Conservation (phyloP, 306 rosid genomes). For the Quercus ilex region DNA sequence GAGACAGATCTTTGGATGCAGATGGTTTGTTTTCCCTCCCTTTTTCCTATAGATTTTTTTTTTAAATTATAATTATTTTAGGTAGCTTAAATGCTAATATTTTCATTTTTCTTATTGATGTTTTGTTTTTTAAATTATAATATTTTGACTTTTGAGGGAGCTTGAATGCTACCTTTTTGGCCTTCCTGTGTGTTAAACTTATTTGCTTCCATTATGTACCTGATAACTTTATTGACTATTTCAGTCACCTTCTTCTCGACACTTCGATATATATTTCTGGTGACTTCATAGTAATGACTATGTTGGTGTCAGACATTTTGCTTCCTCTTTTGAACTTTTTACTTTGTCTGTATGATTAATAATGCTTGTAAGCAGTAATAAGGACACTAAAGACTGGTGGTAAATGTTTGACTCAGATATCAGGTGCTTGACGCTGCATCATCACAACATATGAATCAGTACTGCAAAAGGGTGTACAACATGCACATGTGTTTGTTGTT, state of each 20-base stretch:
- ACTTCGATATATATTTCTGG: not conserved
- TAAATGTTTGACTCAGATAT: not conserved
- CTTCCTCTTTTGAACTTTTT: not conserved
- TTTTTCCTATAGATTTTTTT: not conserved
- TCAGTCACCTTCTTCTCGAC: not conserved
- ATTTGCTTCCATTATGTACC: not conserved
- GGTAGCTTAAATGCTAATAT: not conserved
- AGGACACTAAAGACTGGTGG: not conserved
- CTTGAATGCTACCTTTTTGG: not conserved
- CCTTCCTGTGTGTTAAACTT: not conserved
- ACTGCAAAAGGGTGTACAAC: not conserved
- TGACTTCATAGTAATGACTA: not conserved
- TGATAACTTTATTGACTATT: not conserved
- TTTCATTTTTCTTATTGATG: not conserved
- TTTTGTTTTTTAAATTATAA: not conserved
- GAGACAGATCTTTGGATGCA: not conserved
- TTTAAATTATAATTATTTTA: not conserved
- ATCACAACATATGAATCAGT: not conserved
- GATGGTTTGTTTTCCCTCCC: not conserved
- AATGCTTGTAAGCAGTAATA: not conserved
- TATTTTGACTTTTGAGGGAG: not conserved
- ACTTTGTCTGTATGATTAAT: not conserved
- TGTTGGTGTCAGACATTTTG: not conserved
- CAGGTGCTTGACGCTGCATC: not conserved
- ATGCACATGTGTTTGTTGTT: not conserved